phyloP scores from a whole-genome alignment of 2,329 filamentous ascomycete species.

The Monosporascus sp. region DNA sequence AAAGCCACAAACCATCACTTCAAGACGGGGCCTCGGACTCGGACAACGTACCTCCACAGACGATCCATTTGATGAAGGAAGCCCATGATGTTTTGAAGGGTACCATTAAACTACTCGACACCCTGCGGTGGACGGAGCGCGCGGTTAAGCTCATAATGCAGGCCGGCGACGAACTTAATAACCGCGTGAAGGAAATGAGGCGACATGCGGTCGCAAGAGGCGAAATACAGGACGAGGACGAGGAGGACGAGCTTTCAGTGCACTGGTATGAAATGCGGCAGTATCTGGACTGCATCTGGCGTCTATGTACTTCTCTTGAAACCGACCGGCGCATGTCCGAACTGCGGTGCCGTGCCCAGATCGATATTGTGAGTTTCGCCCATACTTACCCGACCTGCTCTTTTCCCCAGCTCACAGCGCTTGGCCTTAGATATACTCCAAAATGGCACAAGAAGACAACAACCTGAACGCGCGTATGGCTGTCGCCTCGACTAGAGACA shows the following conservation, averaged over 20 bases:
- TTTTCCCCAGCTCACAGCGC: background rate
- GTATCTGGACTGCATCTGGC: slow-evolving; percentile 39
- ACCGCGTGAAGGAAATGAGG: slow-evolving; percentile 20
- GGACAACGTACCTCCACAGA: slow-evolving; percentile 36
- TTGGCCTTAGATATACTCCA: slow-evolving; percentile 37
- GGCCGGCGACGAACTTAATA: slow-evolving; percentile 38
- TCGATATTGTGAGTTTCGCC: slow-evolving; percentile 35
- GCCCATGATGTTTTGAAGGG: slow-evolving; percentile 42
- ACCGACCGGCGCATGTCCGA: slow-evolving; percentile 43
- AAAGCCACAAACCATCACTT: slow-evolving; percentile 5
- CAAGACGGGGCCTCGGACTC: slow-evolving; percentile 16
- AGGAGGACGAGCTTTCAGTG: slow-evolving; percentile 24
- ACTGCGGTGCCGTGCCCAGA: slow-evolving; percentile 40
- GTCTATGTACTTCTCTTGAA: slow-evolving; percentile 39
- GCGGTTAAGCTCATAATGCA: slow-evolving; percentile 39
- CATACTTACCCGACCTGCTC: too few species aligned
- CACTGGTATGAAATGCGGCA: slow-evolving; percentile 45
- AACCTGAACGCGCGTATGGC: slow-evolving; percentile 52
- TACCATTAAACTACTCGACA: slow-evolving; percentile 41
- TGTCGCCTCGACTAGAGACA: slow-evolving; percentile 69
- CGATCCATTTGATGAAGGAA: slow-evolving; percentile 43
- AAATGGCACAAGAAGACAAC: slow-evolving; percentile 46
- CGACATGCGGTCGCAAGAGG: slow-evolving; percentile 8
- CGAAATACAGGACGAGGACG: slow-evolving; percentile 14
- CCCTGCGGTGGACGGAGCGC: slow-evolving; percentile 43